Percentiles rank a stretch among this genome's conserved stretches.
phyloP scores from a whole-genome alignment of 805 yeast species.

The Metschnikowia chrysomelidarum region DNA sequence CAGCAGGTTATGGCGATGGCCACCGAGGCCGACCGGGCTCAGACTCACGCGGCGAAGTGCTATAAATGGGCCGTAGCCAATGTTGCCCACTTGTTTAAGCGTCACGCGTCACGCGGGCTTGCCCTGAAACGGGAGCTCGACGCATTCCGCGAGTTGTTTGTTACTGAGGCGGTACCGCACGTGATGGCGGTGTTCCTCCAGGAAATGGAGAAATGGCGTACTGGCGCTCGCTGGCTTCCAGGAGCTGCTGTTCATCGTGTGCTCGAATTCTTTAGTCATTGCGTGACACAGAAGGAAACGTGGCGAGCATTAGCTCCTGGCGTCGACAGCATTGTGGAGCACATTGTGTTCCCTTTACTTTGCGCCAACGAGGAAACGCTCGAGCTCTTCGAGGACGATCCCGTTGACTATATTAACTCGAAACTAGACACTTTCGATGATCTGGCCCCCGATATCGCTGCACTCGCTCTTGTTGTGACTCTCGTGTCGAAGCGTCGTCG shows the following conservation, averaged over 20 bases:
- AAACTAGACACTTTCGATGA: constrained; percentile 58
- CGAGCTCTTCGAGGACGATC: constrained; percentile 80
- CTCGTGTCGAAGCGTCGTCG: constrained; percentile 67
- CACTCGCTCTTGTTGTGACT: constrained; percentile 67
- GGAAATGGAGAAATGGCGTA: constrained; percentile 74
- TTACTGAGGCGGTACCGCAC: constrained; percentile 66
- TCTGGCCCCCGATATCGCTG: constrained; percentile 70
- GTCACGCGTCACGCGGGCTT: constrained; percentile 58
- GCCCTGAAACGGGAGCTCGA: constrained; percentile 47
- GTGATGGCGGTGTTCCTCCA: constrained; percentile 61
- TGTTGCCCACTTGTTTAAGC: constrained; percentile 63
- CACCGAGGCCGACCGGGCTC: constrained; percentile 48
- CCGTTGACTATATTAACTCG: constrained; percentile 80
- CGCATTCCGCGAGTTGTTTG: constrained; percentile 57
- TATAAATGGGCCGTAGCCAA: constrained; percentile 83
- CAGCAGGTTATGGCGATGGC: constrained; percentile 48
- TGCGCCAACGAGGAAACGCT: constrained; percentile 66
- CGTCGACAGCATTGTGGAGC: constrained; percentile 60
- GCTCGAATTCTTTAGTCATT: constrained; percentile 51
- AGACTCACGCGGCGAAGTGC: constrained; percentile 71
- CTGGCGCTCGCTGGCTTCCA: constrained; percentile 64
- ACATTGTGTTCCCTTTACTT: constrained; percentile 72
- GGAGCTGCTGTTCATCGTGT: constrained; percentile 62
- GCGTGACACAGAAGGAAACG: constrained; percentile 50
- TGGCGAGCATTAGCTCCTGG: constrained; percentile 71